A percentile compares a stretch with the other conserved stretches of the same genome.
Evolutionary conservation across 2,329 filamentous ascomycete species (phyloP).

Genomic region (Colletotrichum sp.): DNA sequence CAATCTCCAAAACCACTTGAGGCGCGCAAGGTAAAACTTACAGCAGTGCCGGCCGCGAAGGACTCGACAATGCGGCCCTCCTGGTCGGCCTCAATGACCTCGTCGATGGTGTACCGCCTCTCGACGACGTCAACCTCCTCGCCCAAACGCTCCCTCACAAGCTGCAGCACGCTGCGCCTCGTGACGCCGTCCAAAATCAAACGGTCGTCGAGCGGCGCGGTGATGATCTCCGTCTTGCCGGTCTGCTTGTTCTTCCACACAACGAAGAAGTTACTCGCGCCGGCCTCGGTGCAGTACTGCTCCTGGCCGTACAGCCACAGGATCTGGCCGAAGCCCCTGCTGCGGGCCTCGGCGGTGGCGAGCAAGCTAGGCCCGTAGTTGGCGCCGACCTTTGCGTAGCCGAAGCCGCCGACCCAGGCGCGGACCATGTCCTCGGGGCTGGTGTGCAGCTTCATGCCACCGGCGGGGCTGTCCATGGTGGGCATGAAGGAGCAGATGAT

Average conservation of each 20-base stretch:
- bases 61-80: constrained; percentile 84
- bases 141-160: constrained; percentile 68
- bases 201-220: constrained; percentile 81
- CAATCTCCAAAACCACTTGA: not conserved
- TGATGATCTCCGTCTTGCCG: constrained; percentile 74
- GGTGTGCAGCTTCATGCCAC: constrained; percentile 77
- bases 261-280: constrained; percentile 91
- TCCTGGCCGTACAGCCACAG: constrained; percentile 90
- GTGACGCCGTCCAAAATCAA: constrained; percentile 91
- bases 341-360: constrained; percentile 76
- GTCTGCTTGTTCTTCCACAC: constrained; percentile 72
- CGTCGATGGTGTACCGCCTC: constrained; percentile 80
- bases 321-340: constrained; percentile 82
- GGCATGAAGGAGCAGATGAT: constrained; percentile 74
- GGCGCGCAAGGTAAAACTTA: constrained; percentile 50
- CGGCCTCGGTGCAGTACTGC: constrained; percentile 85
- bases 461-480: constrained; percentile 52
- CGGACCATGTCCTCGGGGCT: constrained; percentile 83
- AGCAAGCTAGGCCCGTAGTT: constrained; percentile 89
- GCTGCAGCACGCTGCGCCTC: constrained; percentile 77
- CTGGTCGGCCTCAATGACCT: constrained; percentile 72
- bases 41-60: constrained; percentile 87
- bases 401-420: constrained; percentile 93
- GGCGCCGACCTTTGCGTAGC: constrained; percentile 89
- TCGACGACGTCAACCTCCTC: constrained; percentile 75